Evolutionary conservation across 2,329 filamentous ascomycete species (phyloP).

Genomic region (Venturia pyrina): DNA sequence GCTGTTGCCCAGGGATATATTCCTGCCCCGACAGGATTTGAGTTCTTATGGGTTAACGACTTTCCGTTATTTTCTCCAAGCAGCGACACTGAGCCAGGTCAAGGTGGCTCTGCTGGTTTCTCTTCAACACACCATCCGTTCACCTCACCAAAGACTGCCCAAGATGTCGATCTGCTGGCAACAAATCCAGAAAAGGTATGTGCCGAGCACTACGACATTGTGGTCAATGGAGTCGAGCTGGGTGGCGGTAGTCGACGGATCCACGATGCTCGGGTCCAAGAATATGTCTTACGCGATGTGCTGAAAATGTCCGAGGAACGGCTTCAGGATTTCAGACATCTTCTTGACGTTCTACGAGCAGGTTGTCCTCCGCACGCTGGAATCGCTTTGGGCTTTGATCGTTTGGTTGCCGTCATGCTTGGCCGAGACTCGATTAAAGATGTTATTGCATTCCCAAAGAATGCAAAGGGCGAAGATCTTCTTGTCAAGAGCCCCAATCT

Average conservation of each 20-base stretch:
- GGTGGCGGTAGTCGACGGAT: constrained; percentile 91
- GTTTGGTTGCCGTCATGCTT: constrained; percentile 70
- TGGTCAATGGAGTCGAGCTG: constrained; percentile 89
- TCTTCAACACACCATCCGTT: constrained; percentile 92
- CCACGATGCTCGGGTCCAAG: constrained; percentile 72
- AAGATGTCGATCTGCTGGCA: constrained; percentile 65
- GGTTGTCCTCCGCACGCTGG: constrained; percentile 94
- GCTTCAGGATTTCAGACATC: constrained; percentile 72
- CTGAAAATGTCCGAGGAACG: constrained; percentile 65
- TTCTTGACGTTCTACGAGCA: constrained; percentile 69
- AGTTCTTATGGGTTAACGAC: constrained; percentile 75
- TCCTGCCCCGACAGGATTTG: constrained; percentile 41
- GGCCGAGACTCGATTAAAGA: constrained; percentile 71
- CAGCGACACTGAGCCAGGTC: constrained; percentile 57
- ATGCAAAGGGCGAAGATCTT: constrained; percentile 75
- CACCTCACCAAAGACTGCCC: constrained; percentile 65
- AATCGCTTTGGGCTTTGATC: constrained; percentile 85
- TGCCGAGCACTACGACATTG: constrained; percentile 91
- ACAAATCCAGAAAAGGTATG: constrained; percentile 60
- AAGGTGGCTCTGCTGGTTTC: constrained; percentile 72
- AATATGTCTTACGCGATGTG: constrained; percentile 74
- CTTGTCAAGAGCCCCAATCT: constrained; percentile 68
- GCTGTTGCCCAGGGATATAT: constrained; percentile 55
- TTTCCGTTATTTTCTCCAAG: constrained; percentile 85
- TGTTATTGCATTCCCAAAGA: constrained; percentile 96